Base-by-base conservation (phyloP, 176 grass and related monocot genomes). In the Themeda triandra region DNA sequence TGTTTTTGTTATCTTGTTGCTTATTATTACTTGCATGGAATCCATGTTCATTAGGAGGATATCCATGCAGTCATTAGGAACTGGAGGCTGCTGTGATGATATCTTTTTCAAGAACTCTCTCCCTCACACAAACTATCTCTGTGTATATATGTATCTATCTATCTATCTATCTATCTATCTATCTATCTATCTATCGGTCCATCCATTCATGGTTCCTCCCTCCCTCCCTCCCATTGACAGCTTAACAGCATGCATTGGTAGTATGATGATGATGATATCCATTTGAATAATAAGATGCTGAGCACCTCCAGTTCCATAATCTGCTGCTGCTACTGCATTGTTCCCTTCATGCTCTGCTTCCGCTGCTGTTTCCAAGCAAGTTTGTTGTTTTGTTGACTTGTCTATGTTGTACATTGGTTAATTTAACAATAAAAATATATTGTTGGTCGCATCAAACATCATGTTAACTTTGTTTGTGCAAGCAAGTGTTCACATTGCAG, bases 51-150 rank as follows among this genome's bases (percentile, higher is more conserved):
- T 68, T 67, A n/a, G 54, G 54, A 28, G 6, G 14, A 60, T 19
- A 6, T 53, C 9, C 6, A 28, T 23, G 10, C 17, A 40, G 10
- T 1, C 33, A 44, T 27, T 2, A 13, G 1, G 62, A 65, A 73
- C 54, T 86, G 40, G 77, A 80, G 66, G 75, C 4, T 80, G 67
- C 54, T 3, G 32, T 86, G 73, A 85, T 59, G 83, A 31, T 42
- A 74, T 17, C 46, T 51, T 37, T 39, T 49, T 46, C 13, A 46
- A 35, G 10, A 11, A 27, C 13, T 8, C 19, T 12, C 51, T 56
- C 53, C 12, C 12, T 54, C 7, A 10, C 44, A 45, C 44, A 45
- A 12, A 4, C 45, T 11, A 4, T 45, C 4, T 48, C 14, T 48
- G 45, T 48, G 23, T 59, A 21, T 10, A 21, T 58, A 9, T 58